Base-by-base conservation (phyloP, 1,284 basidiomycete species). In the Anthracocystis setariae region DNA sequence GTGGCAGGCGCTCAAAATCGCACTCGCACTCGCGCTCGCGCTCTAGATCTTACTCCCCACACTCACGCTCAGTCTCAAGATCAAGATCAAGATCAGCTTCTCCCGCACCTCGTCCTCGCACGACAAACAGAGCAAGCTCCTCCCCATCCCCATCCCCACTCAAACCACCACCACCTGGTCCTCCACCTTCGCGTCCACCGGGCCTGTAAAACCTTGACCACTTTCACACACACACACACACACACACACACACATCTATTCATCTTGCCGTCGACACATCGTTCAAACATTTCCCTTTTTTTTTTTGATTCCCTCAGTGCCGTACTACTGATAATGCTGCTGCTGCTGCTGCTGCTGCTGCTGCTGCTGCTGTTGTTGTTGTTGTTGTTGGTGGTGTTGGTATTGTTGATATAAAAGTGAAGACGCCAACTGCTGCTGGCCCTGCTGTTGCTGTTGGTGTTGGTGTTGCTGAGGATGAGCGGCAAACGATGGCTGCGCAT, bases 181-280 rank as follows among this genome's bases (percentile, higher is more conserved):
- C 69, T 17, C 69, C 69, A 13, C 69, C 70, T 13, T 5, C 49
- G 3, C 39, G 71, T 10, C 71, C 71, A 8, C 66, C 71, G 13
- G 67, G 71, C 7, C 56, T 73, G 5, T 73, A 55, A 42, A 33
- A 15, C 18, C 13, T 18, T 32, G 13, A 9, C 18, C 45, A 33
- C 21, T 48, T 46, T 20, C 13, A 18, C 32, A 23, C 27, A 10
- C 32, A 23, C 32, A 21, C 35, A 5, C 35, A 9, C 12, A 5
- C 15, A 37, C 25, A 3, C 25, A n/a, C 44, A 18, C 18, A 18
- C 45, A 33, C 12, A 13, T n/a, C n/a, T n/a, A n/a, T n/a, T n/a
- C n/a, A n/a, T n/a, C n/a, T n/a, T n/a, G n/a, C n/a, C n/a, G n/a
- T n/a, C n/a, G n/a, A n/a, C n/a, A n/a, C n/a, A n/a, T n/a, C n/a